phyloP scores from a whole-genome alignment of 108 stramenopile species.

The Pseudonitzschia multistriata region DNA sequence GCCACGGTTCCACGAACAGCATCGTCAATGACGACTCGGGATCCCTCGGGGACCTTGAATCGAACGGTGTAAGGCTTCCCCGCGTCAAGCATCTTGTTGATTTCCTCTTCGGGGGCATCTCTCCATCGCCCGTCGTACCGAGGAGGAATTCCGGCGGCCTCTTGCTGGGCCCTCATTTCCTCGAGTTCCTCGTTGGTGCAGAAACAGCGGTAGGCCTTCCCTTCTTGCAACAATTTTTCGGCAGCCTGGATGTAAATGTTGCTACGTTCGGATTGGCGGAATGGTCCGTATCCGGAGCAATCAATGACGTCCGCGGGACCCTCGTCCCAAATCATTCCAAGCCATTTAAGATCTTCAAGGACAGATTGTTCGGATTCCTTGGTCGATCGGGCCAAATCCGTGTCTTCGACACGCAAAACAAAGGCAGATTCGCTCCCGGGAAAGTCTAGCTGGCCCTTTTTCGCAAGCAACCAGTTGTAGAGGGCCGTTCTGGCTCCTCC shows the following conservation, averaged over 20 bases:
- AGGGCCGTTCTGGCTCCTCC: constrained; percentile 96
- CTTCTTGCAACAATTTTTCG: constrained; percentile 56
- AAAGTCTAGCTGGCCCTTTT: constrained; percentile 78
- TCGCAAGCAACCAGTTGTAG: constrained; percentile 95
- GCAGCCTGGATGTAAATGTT: constrained; percentile 71
- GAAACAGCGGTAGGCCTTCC: constrained; percentile 94
- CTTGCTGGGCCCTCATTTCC: constrained; percentile 82
- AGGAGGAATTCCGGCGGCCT: constrained; percentile 72
- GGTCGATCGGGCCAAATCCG: constrained; percentile 84
- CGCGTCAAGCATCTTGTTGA: constrained; percentile 73
- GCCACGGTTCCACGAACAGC: constrained; percentile 89
- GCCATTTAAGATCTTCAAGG: constrained; percentile 88
- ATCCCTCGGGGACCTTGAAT: constrained; percentile 85
- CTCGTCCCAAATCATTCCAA: constrained; percentile 95
- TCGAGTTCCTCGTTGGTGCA: constrained; percentile 94
- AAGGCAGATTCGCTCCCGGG: constrained; percentile 54
- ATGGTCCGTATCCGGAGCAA: constrained; percentile 69
- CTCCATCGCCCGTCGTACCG: constrained; percentile 97
- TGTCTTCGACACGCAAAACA: constrained; percentile 92
- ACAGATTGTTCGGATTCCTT: constrained; percentile 91
- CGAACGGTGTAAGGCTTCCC: constrained; percentile 87
- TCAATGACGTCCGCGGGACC: constrained; percentile 61
- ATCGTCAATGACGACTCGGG: constrained; percentile 91
- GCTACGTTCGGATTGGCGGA: constrained; percentile 84
- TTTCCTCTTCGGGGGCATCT: constrained; percentile 88